Evolutionary conservation across 1,284 basidiomycete genomes (phyloP), one percentile per base, ranked within the genome.

Genomic region (Phlebopus sp.): DNA sequence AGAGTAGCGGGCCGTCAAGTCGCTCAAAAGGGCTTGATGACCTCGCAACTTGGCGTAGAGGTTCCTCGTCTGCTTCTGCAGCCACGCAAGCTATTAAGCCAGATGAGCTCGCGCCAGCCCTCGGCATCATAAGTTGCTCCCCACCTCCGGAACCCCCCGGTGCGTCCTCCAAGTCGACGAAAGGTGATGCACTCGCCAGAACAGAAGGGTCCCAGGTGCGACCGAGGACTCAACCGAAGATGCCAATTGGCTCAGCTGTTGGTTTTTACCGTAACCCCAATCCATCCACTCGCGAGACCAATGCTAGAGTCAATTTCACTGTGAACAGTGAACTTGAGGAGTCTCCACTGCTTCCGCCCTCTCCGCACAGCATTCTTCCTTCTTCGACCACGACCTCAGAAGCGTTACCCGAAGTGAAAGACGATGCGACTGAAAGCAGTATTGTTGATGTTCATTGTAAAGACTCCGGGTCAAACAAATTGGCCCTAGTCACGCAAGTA

Each of bases 301-400:
- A 71, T 45, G 59, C 72, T 15, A 55, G 70, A 11, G 81, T 85
- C 48, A 81, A 78, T 52, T 91, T 92, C 67, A 86, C 82, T 43
- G 85, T 91, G 34, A 76, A 71, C 44, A 90, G 86, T 59, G 89
- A 91, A 63, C 59, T 91, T 47, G 85, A 88, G 49, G 76, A 72
- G 41, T 14, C 32, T 31, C 18, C 40, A 5, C 41, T 43, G 18
- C 35, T 36, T 38, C 51, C 55, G 13, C 46, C 44, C 15, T 42
- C 19, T 17, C 52, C 57, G 46, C 44, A 53, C 17, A 63, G 54
- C 37, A 61, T 64, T 29, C 55, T 64, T 4, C 39, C 64, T 32
- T 63, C 62, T 29, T 63, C 59, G 13, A 64, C 57, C 44, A 52
- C 49, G 41, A 18, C 37, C 13, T 43, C 47, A 46, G 45, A 29